Conservation (phyloP, 257 asterid species). For the Nyctanthes arbortristis region DNA sequence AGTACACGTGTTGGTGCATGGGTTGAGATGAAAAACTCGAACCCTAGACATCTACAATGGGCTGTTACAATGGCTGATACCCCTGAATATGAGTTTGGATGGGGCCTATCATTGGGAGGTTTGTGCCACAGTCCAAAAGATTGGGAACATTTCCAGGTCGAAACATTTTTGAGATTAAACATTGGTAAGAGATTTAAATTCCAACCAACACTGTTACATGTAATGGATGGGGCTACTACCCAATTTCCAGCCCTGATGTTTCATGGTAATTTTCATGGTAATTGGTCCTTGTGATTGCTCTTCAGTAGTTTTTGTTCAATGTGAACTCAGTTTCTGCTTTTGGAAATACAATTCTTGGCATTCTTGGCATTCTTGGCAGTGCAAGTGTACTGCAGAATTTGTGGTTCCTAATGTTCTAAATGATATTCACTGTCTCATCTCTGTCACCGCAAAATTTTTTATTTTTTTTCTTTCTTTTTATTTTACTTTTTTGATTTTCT, state of each 20-base stretch:
- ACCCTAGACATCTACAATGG: slow-evolving; percentile 56
- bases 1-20: slow-evolving; percentile 72
- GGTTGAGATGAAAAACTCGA: slow-evolving; percentile 59
- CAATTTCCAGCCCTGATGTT: slow-evolving; percentile 68
- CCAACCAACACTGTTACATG: slow-evolving; percentile 66
- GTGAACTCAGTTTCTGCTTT: background rate
- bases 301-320: slow-evolving; percentile 5
- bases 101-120: slow-evolving; percentile 85
- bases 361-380: background rate
- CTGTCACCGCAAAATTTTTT: too few species aligned
- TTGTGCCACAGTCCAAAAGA: slow-evolving; percentile 41
- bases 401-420: background rate
- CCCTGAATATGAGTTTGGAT: slow-evolving; percentile 79
- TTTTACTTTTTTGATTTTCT: too few species aligned
- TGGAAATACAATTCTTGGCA: background rate
- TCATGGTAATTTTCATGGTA: too few species aligned
- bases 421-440: background rate
- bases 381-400: background rate
- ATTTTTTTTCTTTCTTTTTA: too few species aligned
- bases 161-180: slow-evolving; percentile 54
- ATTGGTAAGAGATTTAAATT: slow-evolving; percentile 58
- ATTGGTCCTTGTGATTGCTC: slow-evolving; percentile 54
- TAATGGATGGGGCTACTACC: slow-evolving; percentile 55
- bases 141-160: slow-evolving; percentile 71
- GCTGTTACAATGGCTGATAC: slow-evolving; percentile 61